A percentile compares a stretch with the other conserved stretches of the same genome.
phyloP scores from a whole-genome alignment of 2,329 filamentous ascomycete species.

The Diplodia seriata region DNA sequence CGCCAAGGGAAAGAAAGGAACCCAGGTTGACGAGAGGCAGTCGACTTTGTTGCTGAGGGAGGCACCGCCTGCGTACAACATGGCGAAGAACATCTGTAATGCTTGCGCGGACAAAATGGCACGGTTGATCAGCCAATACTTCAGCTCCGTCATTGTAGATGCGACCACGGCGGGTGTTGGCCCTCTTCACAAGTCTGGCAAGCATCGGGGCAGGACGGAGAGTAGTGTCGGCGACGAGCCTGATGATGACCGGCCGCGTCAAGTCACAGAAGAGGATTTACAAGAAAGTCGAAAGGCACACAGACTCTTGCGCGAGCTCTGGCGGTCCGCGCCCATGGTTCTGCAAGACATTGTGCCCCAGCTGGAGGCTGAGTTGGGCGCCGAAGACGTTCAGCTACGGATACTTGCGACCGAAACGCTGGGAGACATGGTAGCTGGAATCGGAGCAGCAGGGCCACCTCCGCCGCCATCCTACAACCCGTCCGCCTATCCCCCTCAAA shows the following conservation, averaged over 20 bases:
- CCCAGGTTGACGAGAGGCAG: slow-evolving; percentile 73
- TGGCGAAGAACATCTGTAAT: slow-evolving; percentile 94
- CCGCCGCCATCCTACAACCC: slow-evolving; percentile 76
- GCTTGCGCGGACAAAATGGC: slow-evolving; percentile 92
- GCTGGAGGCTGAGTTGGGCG: slow-evolving; percentile 87
- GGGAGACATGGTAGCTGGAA: slow-evolving; percentile 92
- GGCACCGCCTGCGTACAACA: slow-evolving; percentile 90
- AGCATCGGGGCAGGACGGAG: slow-evolving; percentile 37
- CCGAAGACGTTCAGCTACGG: slow-evolving; percentile 86
- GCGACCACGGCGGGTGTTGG: slow-evolving; percentile 58
- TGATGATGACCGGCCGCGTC: slow-evolving; percentile 57
- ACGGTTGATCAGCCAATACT: slow-evolving; percentile 92
- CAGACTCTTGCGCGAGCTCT: slow-evolving; percentile 85
- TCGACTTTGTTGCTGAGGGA: slow-evolving; percentile 85
- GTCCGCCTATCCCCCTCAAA: slow-evolving; percentile 80
- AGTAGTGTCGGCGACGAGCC: slow-evolving; percentile 49
- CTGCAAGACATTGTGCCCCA: slow-evolving; percentile 93
- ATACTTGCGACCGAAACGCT: slow-evolving; percentile 91
- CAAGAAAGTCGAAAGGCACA: slow-evolving; percentile 91
- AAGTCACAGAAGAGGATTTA: slow-evolving; percentile 81
- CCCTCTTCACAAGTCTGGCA: slow-evolving; percentile 60
- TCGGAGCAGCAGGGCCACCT: slow-evolving; percentile 88
- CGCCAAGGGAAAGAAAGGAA: slow-evolving; percentile 60
- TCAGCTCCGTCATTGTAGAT: slow-evolving; percentile 94
- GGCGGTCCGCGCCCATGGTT: slow-evolving; percentile 87